Evolutionary conservation across 805 yeast genomes (phyloP), one percentile per base, ranked within the genome.

Genomic region (Komagataella mondaviorum): DNA sequence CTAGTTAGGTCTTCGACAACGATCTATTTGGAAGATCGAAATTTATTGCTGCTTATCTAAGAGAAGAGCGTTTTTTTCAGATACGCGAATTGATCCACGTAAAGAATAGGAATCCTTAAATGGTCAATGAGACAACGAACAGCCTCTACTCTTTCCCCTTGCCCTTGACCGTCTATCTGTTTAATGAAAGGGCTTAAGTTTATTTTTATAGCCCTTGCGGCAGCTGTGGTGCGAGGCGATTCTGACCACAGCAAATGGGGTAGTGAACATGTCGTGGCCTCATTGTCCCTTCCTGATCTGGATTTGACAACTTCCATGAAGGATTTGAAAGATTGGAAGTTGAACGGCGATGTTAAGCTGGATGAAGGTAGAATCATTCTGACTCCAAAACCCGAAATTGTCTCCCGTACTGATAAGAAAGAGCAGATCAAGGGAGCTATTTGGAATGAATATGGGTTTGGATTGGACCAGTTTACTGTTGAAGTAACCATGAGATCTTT

Each of bases 401-500:
- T 49, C 10, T 55, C 61, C 1, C 53, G 63, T 7, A 59, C 57
- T 23, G 51, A 53, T 17, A 60, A 63, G 18, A 53, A 53, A 6
- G 56, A 65, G 14, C 55, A 55, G 3, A 56, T 71, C 4, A 53
- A 55, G 3, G 84, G 85, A 12, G 63, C 77, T 0, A 48, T 80
- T 2, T 76, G 81, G 81, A 59, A 66, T 43, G 60, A 59, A 2
- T 66, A 64, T 44, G 60, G 46, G 48, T 56, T 52, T 8, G 59
- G 57, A 7, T 59, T 61, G 49, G 68, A 55, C 54, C 63, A 67
- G 17, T 55, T 67, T 70, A 53, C 90, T 0, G 56, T 80, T 7
- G 89, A 85, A 56, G 60, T 77, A 48, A 76, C 83, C 2, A 73
- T 84, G 56, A 74, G 93, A 63, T 77, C 86, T 48, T 62, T 76